These are phyloP conservation scores for Lecanicillium sp. DNA, from an alignment of 2,329 filamentous ascomycete genomes.

Conservation along the genomic window DNA sequence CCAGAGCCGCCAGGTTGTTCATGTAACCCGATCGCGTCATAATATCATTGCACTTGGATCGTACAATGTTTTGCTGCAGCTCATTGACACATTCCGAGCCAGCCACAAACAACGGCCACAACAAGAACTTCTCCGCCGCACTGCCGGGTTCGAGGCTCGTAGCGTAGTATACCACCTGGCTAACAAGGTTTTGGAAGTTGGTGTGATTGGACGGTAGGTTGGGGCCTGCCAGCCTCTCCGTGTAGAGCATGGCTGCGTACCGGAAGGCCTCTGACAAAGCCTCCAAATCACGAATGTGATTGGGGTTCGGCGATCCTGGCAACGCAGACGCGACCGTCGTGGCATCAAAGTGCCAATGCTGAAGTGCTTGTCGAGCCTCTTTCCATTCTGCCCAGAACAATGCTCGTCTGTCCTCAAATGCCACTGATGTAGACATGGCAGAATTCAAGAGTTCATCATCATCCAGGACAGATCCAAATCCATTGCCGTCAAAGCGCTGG, in stretches of 20 bases:
- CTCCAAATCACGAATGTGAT: slow-evolving; percentile 64
- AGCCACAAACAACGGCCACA: slow-evolving; percentile 88
- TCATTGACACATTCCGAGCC: slow-evolving; percentile 84
- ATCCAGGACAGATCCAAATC: slow-evolving; percentile 48
- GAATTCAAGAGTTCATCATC: slow-evolving; percentile 44
- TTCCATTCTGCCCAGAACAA: slow-evolving; percentile 86
- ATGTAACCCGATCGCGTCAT: slow-evolving; percentile 85
- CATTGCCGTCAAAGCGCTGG: slow-evolving; percentile 58
- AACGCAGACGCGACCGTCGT: slow-evolving; percentile 41
- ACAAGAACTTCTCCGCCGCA: slow-evolving; percentile 74
- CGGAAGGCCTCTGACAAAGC: slow-evolving; percentile 88
- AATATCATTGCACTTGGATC: slow-evolving; percentile 75
- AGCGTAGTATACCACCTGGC: slow-evolving; percentile 75
- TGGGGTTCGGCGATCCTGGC: slow-evolving; percentile 40
- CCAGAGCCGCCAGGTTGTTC: slow-evolving; percentile 82
- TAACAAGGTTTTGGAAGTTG: slow-evolving; percentile 76
- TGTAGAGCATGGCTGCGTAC: slow-evolving; percentile 81
- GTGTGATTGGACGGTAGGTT: slow-evolving; percentile 62
- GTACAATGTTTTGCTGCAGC: slow-evolving; percentile 69
- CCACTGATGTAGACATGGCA: slow-evolving; percentile 30
- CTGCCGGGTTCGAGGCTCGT: slow-evolving; percentile 65
- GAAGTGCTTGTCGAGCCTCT: slow-evolving; percentile 64
- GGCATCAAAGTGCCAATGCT: slow-evolving; percentile 71
- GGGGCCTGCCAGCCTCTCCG: slow-evolving; percentile 76
- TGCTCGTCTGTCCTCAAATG: slow-evolving; percentile 50